Evolutionary conservation across 2,329 filamentous ascomycete genomes (phyloP).

Genomic region (Fusarium papillatum): DNA sequence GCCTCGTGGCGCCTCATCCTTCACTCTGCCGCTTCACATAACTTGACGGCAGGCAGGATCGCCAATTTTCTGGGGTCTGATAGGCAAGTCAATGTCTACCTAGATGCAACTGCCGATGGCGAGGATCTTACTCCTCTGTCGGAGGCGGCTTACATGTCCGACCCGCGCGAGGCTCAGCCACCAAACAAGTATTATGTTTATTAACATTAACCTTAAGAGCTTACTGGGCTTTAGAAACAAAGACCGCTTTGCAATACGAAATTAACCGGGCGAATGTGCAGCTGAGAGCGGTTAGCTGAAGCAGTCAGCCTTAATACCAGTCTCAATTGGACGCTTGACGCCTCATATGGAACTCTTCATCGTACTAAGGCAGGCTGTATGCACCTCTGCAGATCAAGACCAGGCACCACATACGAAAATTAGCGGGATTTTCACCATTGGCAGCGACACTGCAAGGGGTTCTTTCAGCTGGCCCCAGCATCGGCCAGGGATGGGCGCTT

Average conservation of each 20-base stretch:
- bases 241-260: fast-evolving
- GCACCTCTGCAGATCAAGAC: neutral
- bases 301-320: neutral
- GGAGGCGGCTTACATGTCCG: neutral
- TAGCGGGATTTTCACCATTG: neutral
- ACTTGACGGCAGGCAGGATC: neutral
- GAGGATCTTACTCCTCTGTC: neutral
- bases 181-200: neutral
- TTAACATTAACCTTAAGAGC: neutral
- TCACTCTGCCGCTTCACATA: neutral
- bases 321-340: neutral
- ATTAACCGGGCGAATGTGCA: neutral
- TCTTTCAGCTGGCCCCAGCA: neutral
- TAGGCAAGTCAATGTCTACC: neutral
- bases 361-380: neutral
- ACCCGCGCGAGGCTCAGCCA: neutral
- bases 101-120: neutral
- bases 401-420: neutral
- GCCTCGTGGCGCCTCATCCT: neutral
- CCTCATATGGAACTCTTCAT: neutral
- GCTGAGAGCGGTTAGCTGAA: neutral
- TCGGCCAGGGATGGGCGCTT: neutral
- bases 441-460: neutral
- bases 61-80: neutral
- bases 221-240: neutral